A percentile compares a stretch with the other conserved stretches of the same genome.
These are phyloP conservation scores for Adansonia digitata DNA, from an alignment of 345 rosid species.

Conservation along the genomic window DNA sequence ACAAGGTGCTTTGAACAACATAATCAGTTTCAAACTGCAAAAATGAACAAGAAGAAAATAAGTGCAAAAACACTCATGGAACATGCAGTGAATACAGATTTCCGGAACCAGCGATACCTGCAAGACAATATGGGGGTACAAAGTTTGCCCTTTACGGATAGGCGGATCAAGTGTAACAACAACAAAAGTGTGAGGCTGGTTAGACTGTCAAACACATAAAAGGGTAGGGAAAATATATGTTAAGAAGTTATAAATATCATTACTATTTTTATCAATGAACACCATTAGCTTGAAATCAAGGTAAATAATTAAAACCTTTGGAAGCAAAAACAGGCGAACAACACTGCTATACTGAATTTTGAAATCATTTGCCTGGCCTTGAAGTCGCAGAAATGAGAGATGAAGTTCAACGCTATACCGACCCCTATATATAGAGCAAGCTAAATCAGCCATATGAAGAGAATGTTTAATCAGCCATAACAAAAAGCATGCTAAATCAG, in stretches of 20 bases:
- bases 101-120: conserved; percentile 49
- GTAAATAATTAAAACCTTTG: conserved; percentile 48
- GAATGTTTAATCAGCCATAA: no score
- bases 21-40: conserved; percentile 77
- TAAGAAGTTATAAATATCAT: background rate
- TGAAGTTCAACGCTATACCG: conserved; percentile 96
- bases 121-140: conserved; percentile 87
- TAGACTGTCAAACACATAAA: conserved; percentile 48
- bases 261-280: background rate
- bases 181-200: conserved; percentile 93
- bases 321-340: conserved; percentile 90
- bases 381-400: conserved; percentile 77
- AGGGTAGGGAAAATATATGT: background rate
- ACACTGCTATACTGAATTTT: conserved; percentile 98
- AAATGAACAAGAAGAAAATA: conserved; percentile 2
- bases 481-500: background rate
- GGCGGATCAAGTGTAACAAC: conserved; percentile 93
- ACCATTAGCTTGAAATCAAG: background rate
- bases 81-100: background rate
- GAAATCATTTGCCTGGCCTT: conserved; percentile 97
- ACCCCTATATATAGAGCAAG: conserved; percentile 55
- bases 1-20: conserved; percentile 53
- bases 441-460: conserved; percentile 8
- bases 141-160: conserved; percentile 91
- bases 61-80: background rate